Conservation (phyloP, 805 yeast genomes). For the Yamadazyma akitaensis region DNA sequence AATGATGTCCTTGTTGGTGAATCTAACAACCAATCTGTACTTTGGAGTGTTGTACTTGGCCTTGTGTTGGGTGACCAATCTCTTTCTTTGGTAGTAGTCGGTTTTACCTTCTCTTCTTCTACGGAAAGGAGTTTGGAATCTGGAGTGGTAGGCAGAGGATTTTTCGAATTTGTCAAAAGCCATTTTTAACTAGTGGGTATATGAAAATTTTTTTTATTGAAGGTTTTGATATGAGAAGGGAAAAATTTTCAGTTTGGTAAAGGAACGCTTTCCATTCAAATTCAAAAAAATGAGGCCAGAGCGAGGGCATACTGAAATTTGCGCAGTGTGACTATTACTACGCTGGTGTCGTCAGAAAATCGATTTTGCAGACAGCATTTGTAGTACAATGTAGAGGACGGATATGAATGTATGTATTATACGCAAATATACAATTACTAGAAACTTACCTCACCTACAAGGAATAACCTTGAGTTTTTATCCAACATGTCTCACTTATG, state of each 20-base stretch:
- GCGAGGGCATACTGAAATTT: not conserved
- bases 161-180: constrained; percentile 33
- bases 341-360: not conserved
- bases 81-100: constrained; percentile 99
- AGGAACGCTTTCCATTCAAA: constrained; percentile 9
- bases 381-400: too few species aligned
- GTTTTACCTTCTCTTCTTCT: constrained; percentile 99
- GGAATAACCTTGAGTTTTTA: too few species aligned
- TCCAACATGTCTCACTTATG: not conserved
- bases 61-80: constrained; percentile 99
- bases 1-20: constrained; percentile 99
- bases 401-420: too few species aligned
- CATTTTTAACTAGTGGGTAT: constrained; percentile 11
- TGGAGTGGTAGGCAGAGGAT: constrained; percentile 94
- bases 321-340: constrained; percentile 1
- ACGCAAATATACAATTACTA: too few species aligned
- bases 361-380: not conserved
- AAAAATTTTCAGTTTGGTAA: constrained; percentile 15
- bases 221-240: not conserved
- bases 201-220: constrained; percentile 6
- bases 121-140: constrained; percentile 99
- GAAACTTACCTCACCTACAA: too few species aligned
- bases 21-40: constrained; percentile 99
- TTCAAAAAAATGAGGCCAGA: not conserved
- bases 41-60: constrained; percentile 99